phyloP scores from a whole-genome alignment of 306 rosid genomes.

The Cicer yamashitae region DNA sequence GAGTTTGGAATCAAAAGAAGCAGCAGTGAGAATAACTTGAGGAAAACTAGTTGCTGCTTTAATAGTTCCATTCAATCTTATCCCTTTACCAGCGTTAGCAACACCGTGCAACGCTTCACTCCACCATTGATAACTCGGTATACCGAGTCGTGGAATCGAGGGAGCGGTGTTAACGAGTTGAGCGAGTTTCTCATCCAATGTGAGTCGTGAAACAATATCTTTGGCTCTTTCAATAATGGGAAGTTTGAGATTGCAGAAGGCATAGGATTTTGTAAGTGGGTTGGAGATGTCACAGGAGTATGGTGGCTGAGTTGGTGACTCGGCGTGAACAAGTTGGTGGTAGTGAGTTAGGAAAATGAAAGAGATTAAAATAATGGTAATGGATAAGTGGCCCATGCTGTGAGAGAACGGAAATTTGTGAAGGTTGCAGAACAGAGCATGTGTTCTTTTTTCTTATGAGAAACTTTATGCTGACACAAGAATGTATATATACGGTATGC shows the following conservation, averaged over 20 bases:
- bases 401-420: background rate
- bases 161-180: conserved; percentile 90
- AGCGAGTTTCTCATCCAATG: conserved; percentile 84
- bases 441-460: too few relatives aligned
- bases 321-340: conserved; percentile 35
- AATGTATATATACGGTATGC: too few relatives aligned
- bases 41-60: conserved; percentile 80
- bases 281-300: conserved; percentile 68
- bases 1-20: conserved; percentile 72
- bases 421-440: background rate
- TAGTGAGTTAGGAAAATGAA: conserved; percentile 21
- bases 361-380: background rate
- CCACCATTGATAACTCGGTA: conserved; percentile 93
- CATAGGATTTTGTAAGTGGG: conserved; percentile 54
- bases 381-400: conserved; percentile 35
- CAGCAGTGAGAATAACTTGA: conserved; percentile 91
- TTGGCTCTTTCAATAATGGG: conserved; percentile 53
- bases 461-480: too few relatives aligned
- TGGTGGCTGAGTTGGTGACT: conserved; percentile 59
- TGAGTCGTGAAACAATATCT: conserved; percentile 83
- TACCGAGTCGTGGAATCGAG: conserved; percentile 81
- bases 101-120: conserved; percentile 89
- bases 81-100: conserved; percentile 58
- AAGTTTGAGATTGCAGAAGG: conserved; percentile 69
- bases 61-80: conserved; percentile 58